Base-by-base conservation (phyloP, 129 eudicot species). In the Escallonia rubra region DNA sequence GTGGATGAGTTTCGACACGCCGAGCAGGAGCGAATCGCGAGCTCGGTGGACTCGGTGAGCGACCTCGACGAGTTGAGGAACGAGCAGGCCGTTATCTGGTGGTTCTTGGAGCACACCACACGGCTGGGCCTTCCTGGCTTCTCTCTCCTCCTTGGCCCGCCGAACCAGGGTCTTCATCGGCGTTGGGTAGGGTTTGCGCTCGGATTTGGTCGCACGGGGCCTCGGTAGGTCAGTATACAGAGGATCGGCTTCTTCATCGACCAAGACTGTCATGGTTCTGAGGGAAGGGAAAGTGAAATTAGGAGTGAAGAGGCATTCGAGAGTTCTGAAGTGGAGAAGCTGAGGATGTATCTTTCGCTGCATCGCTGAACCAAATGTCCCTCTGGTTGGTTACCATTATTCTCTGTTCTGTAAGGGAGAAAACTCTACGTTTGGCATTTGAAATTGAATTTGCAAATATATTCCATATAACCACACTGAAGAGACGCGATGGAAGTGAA, bases 181-280 rank as follows among this genome's bases (percentile, higher is more conserved):
- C 2, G 91, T 86, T 38, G 76, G 81, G 70, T 82, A 85, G 2
- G 91, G 91, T 72, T 85, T 85, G 64, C 91, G 76, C 78, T 85
- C 91, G 4, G 83, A 79, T 56, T 86, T 86, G 57, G 76, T 75
- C 69, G 55, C 67, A 4, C 68, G 77, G 7, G 85, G 81, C 75
- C 51, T 72, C 6, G 85, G 88, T 63, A 86, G 50, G 64, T 86
- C 91, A 13, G 69, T 64, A 65, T 82, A 76, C 16, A 67, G 44
- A 56, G 77, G 65, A 74, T 84, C 74, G 51, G 64, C 70, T 49
- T 53, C 59, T 50, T 61, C 66, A 15, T 58, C 72, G 45, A 70
- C 65, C 43, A 72, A 73, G 55, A 14, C 53, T 45, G 68, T 72
- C 64, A 78, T 8, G 67, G 71, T 61, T 72, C 87, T 66, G 46